Base-by-base conservation (phyloP, 2,329 filamentous ascomycete genomes). In the Epicoccum nigrum region DNA sequence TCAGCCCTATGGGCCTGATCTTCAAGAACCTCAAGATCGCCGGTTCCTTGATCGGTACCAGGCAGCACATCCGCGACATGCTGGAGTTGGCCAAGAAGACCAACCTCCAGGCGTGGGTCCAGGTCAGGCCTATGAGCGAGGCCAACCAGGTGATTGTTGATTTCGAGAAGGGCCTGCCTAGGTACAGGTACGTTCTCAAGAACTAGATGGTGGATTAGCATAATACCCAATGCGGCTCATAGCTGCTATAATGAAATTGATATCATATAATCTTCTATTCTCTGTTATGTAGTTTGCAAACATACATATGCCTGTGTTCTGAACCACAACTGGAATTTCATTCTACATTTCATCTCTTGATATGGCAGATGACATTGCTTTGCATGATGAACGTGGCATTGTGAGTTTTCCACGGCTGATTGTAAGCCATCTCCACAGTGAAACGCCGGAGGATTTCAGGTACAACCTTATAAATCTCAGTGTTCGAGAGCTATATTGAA, bases 21-120 rank as follows among this genome's bases (percentile, higher is more conserved):
- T 20, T 68, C 12, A 79, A 81, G 58, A 86, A 83, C 11, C 70
- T 84, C 15, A 83, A 80, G 13, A 78, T 93, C 2, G 79, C 83
- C 53, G 86, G 86, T 12, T 86, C 82, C 72, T 79, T 88, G 0
- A 82, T 82, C 21, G 86, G 86, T 0, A 80, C 87, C 42, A 80
- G 85, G 2, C 74, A 84, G 23, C 83, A 89, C 50, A 79, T 81
- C 46, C 81, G 84, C 59, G 85, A 73, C 19, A 79, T 78, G 76
- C 61, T 78, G 27, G 69, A 77, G 19, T 72, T 78, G 56, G 75
- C 72, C 1, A 74, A 70, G 32, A 62, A 66, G 34, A 69, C 75
- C 32, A 57, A 68, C 30, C 68, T 78, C 50, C 67, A 74, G 57
- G 74, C 76, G n/a, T 74, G 73, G 69, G 56, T 76, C 4, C 67